Evolutionary conservation across 78 protist genomes (phyloP), one percentile per base, ranked within the genome.

Genomic region (Monosiga brevicollis): DNA sequence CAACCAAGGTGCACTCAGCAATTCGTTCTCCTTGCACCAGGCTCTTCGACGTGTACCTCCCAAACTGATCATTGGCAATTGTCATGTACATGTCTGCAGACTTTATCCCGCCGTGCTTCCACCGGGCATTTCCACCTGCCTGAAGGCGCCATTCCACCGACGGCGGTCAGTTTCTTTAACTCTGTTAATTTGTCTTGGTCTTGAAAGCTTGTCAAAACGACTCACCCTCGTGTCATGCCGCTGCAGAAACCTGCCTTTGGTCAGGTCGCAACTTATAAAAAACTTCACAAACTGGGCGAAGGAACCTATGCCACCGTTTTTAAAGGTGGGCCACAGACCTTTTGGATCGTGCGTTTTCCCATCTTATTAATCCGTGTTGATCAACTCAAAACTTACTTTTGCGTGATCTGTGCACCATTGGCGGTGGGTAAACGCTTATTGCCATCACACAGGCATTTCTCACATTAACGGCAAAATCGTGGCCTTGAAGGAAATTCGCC

Each of bases 221-320:
- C n/a, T n/a, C n/a, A n/a, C n/a, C n/a, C n/a, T n/a, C n/a, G n/a
- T n/a, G n/a, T n/a, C n/a, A n/a, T n/a, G n/a, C n/a, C n/a, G n/a
- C n/a, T n/a, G 25, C 74, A 35, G 2, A 32, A 72, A 20, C 43
- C 24, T 2, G 22, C 88, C 26, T 82, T 81, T 78, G 82, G 86
- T 2, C 83, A 83, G 85, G 84, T 88, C 76, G 96, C 92, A 39
- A 85, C 90, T 76, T 97, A 88, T 76, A 81, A 90, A 49, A 90
- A 91, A 73, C 76, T 96, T 34, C 96, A 94, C 40, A 97, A 98
- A 84, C 73, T 97, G 24, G 99, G 99, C 42, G 99, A 98, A 80
- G 99, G 99, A 34, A 96, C 99, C 32, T 98, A 96, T 80, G 99
- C 99, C 32, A 95, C 92, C 37, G 99, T 98, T 20, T 96, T 90